These are phyloP conservation scores for Ilex aquifolium DNA, from an alignment of 257 asterid species.

Conservation along the genomic window DNA sequence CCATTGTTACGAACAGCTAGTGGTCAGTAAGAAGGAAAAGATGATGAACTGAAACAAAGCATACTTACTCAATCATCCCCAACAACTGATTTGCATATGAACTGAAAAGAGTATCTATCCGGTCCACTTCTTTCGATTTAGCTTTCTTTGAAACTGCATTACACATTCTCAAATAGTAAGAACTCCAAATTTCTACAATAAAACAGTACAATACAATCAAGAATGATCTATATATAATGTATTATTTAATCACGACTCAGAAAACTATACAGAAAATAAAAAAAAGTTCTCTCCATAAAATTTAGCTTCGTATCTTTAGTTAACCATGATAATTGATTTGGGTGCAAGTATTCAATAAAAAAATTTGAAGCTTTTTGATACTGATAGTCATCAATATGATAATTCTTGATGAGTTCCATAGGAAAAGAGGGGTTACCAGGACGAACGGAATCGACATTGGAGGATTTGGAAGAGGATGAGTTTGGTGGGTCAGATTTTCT, in stretches of 20 bases:
- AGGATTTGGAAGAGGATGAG: slow-evolving; percentile 39
- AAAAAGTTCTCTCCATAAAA: too few relatives aligned
- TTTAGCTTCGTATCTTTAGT: too few relatives aligned
- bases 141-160: slow-evolving; percentile 64
- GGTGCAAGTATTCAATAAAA: background rate
- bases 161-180: slow-evolving; percentile 9
- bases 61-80: slow-evolving; percentile 67
- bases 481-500: slow-evolving; percentile 50
- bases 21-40: background rate
- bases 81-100: slow-evolving; percentile 42
- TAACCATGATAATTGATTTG: too few relatives aligned
- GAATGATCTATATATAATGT: too few relatives aligned
- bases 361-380: background rate
- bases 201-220: background rate
- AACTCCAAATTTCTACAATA: background rate
- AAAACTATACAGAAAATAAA: too few relatives aligned
- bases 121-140: slow-evolving; percentile 47
- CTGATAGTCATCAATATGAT: background rate
- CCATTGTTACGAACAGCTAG: too few relatives aligned
- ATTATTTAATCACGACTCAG: too few relatives aligned
- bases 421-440: slow-evolving; percentile 32
- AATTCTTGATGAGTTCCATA: background rate
- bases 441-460: slow-evolving; percentile 41
- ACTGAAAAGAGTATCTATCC: slow-evolving; percentile 54
- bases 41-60: slow-evolving; percentile 7